Conservation (phyloP, 2,329 filamentous ascomycete species). For the Chrysoporthe cubensis region DNA sequence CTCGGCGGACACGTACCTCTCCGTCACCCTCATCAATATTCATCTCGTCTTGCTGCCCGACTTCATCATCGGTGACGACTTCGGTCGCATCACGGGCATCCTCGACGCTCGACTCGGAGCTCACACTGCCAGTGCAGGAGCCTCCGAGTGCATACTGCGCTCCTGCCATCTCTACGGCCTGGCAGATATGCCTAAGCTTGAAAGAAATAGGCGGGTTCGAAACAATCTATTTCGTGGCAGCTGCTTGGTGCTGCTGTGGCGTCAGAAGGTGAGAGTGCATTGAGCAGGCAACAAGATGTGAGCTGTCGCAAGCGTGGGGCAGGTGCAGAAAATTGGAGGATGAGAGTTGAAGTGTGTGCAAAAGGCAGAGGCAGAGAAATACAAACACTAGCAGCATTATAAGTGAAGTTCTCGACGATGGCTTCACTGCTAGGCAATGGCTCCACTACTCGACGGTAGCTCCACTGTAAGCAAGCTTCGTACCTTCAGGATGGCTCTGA, state of each 20-base stretch:
- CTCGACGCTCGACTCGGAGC: neutral
- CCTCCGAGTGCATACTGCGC: no score
- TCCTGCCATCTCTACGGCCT: neutral
- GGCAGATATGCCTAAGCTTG: neutral
- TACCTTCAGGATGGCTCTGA: no score
- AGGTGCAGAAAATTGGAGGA: neutral
- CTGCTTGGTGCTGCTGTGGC: neutral
- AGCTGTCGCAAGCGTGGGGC: neutral
- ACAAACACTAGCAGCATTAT: neutral
- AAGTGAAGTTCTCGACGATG: neutral
- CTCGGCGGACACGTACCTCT: neutral
- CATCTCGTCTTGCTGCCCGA: neutral
- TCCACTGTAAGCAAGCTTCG: neutral
- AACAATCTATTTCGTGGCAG: neutral
- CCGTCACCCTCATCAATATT: neutral
- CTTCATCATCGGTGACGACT: neutral
- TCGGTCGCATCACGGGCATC: neutral
- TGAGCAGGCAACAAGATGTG: neutral
- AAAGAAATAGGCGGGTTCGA: neutral
- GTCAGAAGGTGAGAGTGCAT: neutral
- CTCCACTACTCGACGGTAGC: neutral
- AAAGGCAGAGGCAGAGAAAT: neutral
- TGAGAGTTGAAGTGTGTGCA: neutral
- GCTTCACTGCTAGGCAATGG: neutral
- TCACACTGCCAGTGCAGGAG: neutral